These are phyloP conservation scores for Nitzschia palea DNA, from an alignment of 108 stramenopile genomes.

Conservation along the genomic window DNA sequence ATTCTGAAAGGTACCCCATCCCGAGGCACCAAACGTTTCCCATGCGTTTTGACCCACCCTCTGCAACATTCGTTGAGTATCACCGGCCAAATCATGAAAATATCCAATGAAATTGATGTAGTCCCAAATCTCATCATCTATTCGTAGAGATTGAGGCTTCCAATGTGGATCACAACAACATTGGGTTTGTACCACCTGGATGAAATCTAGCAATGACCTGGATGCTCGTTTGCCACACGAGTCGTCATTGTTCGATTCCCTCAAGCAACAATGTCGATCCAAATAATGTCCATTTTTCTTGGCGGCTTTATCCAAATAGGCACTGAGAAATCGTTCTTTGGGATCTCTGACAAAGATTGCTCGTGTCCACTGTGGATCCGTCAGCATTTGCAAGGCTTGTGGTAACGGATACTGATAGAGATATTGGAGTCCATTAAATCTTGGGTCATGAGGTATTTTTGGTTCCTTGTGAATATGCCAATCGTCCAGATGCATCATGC, in stretches of 20 bases:
- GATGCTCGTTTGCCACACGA: conserved; percentile 17
- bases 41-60: conserved; percentile 18
- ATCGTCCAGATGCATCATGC: conserved; percentile 45
- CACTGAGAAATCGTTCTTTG: conserved; percentile 52
- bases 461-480: conserved; percentile 26
- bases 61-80: conserved; percentile 37
- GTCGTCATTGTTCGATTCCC: neutral
- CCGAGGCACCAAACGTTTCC: conserved; percentile 39
- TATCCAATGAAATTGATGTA: conserved; percentile 48
- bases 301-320: conserved; percentile 52
- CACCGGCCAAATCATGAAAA: conserved; percentile 32
- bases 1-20: conserved; percentile 39
- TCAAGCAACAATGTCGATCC: conserved; percentile 13
- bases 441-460: conserved; percentile 38
- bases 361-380: conserved; percentile 44
- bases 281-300: conserved; percentile 28
- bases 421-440: conserved; percentile 46
- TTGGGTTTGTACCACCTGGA: conserved; percentile 4
- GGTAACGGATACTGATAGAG: conserved; percentile 40
- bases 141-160: conserved; percentile 36
- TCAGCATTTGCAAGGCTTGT: conserved; percentile 47
- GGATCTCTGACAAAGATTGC: conserved; percentile 74
- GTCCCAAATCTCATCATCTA: conserved; percentile 43
- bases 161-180: conserved; percentile 47
- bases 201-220: conserved; percentile 27